Conservation (phyloP, 305 asterid genomes). For the Ajuga reptans region DNA sequence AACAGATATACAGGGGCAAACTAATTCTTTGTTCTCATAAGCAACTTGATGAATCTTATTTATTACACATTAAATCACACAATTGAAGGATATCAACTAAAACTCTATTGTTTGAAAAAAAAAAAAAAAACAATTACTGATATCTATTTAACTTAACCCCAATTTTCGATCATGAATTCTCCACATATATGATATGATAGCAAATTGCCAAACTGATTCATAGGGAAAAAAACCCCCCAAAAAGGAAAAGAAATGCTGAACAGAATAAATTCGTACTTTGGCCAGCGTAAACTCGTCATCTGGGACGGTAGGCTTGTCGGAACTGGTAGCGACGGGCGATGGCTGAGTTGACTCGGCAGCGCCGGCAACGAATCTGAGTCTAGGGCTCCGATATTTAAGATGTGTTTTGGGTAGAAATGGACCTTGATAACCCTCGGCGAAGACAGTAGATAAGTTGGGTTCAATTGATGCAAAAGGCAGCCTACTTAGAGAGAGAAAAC, state of each 20-base stretch:
- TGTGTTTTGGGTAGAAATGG: conserved; percentile 22
- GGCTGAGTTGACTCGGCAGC: conserved; percentile 83
- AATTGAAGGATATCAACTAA: background rate
- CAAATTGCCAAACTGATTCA: background rate
- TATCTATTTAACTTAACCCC: too few relatives aligned
- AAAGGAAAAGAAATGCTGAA: background rate
- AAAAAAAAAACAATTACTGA: too few relatives aligned
- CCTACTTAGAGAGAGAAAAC: conserved; percentile 25
- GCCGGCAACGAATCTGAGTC: conserved; percentile 29
- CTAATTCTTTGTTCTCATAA: background rate
- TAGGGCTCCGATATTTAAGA: conserved; percentile 13
- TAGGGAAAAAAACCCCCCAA: background rate
- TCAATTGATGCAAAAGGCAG: conserved; percentile 12
- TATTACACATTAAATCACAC: background rate
- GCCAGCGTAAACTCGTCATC: conserved; percentile 72
- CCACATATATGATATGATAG: background rate
- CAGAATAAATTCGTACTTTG: conserved; percentile 39
- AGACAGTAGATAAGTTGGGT: conserved; percentile 14
- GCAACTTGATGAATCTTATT: background rate
- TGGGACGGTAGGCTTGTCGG: conserved; percentile 44
- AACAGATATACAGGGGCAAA: background rate
- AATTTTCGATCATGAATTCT: background rate
- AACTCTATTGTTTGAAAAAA: too few relatives aligned
- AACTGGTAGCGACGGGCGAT: conserved; percentile 27
- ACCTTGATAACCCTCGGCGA: conserved; percentile 15